These are phyloP conservation scores for Cucumis cinereus DNA, from an alignment of 306 rosid species.

Conservation along the genomic window DNA sequence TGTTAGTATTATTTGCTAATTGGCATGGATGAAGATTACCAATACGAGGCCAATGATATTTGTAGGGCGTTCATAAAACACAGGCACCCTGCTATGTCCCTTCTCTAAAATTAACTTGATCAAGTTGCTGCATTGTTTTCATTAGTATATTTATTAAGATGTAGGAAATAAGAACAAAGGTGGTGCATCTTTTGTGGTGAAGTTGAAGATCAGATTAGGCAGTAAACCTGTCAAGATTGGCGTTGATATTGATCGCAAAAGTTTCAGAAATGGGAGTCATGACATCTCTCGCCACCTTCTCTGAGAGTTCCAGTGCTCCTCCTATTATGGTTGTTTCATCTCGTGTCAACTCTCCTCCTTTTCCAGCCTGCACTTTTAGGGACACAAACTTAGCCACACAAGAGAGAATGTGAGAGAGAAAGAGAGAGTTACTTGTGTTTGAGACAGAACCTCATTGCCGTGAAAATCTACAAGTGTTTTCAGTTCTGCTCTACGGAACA, in stretches of 20 bases:
- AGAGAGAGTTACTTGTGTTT: neutral
- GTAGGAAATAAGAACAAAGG: neutral
- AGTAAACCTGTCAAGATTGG: slow-evolving; percentile 48
- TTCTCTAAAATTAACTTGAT: slow-evolving; percentile 44
- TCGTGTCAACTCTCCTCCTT: slow-evolving; percentile 73
- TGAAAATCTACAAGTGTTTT: slow-evolving; percentile 58
- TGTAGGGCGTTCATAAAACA: slow-evolving; percentile 47
- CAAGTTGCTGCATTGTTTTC: slow-evolving; percentile 32
- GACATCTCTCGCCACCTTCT: slow-evolving; percentile 50
- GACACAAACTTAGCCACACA: neutral
- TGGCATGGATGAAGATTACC: slow-evolving; percentile 25
- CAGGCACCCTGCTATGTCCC: slow-evolving; percentile 79
- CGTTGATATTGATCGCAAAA: slow-evolving; percentile 47
- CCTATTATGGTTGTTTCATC: slow-evolving; percentile 70
- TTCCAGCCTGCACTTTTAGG: slow-evolving; percentile 47
- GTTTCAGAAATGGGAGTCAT: slow-evolving; percentile 66
- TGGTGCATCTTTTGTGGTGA: neutral
- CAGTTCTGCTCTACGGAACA: slow-evolving; percentile 70
- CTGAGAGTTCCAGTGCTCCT: slow-evolving; percentile 69
- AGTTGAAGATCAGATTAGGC: neutral
- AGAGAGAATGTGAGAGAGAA: neutral
- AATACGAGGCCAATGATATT: slow-evolving; percentile 63
- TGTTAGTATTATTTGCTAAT: neutral
- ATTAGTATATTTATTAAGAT: neutral
- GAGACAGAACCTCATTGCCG: slow-evolving; percentile 56